Evolutionary conservation across 495 filamentous ascomycete genomes (phyloP).

Genomic region (Penicillium canescens): DNA sequence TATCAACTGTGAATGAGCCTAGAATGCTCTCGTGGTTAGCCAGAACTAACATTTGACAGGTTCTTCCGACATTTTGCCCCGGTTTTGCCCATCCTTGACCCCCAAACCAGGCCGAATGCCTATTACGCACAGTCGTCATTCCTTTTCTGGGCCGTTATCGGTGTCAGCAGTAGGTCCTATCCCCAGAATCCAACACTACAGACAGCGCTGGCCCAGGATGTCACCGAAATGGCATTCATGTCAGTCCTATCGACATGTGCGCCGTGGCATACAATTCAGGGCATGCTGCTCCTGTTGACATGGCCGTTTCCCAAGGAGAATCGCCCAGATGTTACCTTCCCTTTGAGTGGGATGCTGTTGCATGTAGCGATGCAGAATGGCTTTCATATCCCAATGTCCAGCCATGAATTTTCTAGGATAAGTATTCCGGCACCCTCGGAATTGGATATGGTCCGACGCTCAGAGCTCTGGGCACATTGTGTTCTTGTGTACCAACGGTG

Average conservation of each 20-base stretch:
- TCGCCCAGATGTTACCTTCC: conserved; percentile 42
- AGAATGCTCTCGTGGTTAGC: background rate
- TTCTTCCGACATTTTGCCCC: conserved; percentile 48
- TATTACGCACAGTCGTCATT: conserved; percentile 47
- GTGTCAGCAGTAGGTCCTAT: conserved; percentile 39
- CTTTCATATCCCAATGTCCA: conserved; percentile 48
- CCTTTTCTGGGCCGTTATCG: conserved; percentile 53
- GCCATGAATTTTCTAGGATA: conserved; percentile 46
- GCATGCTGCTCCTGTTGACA: conserved; percentile 44
- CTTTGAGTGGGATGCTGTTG: conserved; percentile 41
- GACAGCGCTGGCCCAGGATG: conserved; percentile 34
- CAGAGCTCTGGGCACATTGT: conserved; percentile 46
- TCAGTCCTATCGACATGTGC: conserved; percentile 36
- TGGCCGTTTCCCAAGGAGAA: conserved; percentile 53
- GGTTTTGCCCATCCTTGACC: conserved; percentile 48
- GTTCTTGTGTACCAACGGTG: conserved; percentile 44
- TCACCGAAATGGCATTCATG: conserved; percentile 46
- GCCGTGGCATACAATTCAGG: conserved; percentile 50
- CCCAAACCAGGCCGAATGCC: conserved; percentile 36
- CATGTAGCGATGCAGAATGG: conserved; percentile 53
- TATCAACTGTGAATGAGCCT: conserved; percentile 30
- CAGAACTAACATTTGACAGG: conserved; percentile 23
- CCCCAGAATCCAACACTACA: conserved; percentile 44
- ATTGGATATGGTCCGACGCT: conserved; percentile 37
- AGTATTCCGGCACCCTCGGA: conserved; percentile 36